Evolutionary conservation across 2,329 filamentous ascomycete species (phyloP), one percentile per base, ranked within the genome.

Genomic region (Verticillium tricorpus): DNA sequence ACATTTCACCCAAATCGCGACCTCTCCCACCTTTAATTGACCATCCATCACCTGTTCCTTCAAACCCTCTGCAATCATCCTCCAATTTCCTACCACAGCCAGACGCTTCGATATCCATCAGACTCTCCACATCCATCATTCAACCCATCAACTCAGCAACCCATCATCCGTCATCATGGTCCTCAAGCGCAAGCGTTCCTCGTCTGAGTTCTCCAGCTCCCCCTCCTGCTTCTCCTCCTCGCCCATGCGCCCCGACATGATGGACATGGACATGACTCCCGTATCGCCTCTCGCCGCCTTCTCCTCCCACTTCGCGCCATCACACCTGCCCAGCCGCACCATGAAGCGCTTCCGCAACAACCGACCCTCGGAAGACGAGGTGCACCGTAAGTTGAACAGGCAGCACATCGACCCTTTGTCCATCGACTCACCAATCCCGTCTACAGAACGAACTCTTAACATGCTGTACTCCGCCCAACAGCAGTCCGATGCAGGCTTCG

Each of bases 111-210:
- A 5, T 11, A 50, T 52, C 28, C 19, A 31, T 25, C 32, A 35
- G 52, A n/a, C 15, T 17, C 14, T 11, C 14, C 19, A 58, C 37
- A 31, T 15, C 37, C 15, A 35, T 1, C 15, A 32, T 14, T 17
- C 25, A 58, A 32, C 50, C 56, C n/a, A 58, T 14, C 9, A 25
- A 32, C 19, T 22, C 14, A 25, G 22, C 57, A 5, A 12, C 39
- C 32, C 40, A 55, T n/a, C 56, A 45, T 39, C 11, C 35, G 4
- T 50, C 59, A 67, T 67, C 65, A 86, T 85, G 82, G 71, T 80
- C 31, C 75, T 86, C 69, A 89, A 89, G 72, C 85, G 86, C 73
- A 89, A 89, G 77, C 82, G 85, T 54, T 88, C 85, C 67, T 79
- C 82, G 61, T 84, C 83, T 25, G 84, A 86, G 70, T 76, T 86